These are phyloP conservation scores for Helotiales sp. DNA, from an alignment of 2,329 filamentous ascomycete species.

Conservation along the genomic window DNA sequence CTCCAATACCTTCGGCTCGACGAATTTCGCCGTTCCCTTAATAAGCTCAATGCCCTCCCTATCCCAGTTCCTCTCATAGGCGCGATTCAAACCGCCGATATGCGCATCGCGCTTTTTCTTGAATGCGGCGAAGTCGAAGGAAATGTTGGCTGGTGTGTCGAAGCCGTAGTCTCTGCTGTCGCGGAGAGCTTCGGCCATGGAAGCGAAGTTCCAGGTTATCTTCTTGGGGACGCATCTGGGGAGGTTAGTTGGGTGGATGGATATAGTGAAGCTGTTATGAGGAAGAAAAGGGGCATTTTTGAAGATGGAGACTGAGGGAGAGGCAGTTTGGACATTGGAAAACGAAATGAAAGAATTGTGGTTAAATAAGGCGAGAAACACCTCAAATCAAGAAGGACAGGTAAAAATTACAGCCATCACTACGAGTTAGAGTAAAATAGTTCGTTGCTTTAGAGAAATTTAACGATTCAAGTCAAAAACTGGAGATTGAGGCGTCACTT, in stretches of 20 bases:
- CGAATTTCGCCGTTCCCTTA: slow-evolving; percentile 73
- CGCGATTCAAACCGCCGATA: slow-evolving; percentile 80
- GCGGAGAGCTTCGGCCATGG: slow-evolving; percentile 77
- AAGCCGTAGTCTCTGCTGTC: slow-evolving; percentile 83
- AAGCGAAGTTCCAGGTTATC: slow-evolving; percentile 82
- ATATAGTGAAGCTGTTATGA: neutral
- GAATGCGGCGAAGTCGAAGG: slow-evolving; percentile 82
- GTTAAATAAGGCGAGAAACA: too few species aligned
- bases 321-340: neutral
- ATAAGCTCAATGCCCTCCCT: slow-evolving; percentile 88
- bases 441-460: too few species aligned
- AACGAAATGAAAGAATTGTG: neutral
- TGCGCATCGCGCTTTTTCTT: slow-evolving; percentile 85
- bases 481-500: too few species aligned
- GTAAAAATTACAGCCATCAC: too few species aligned
- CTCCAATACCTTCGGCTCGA: slow-evolving; percentile 74
- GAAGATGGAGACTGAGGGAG: neutral
- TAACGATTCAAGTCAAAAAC: too few species aligned
- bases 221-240: slow-evolving; percentile 85
- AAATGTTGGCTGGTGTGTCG: slow-evolving; percentile 60
- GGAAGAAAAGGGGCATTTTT: too few species aligned
- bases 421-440: too few species aligned
- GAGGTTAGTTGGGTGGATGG: neutral
- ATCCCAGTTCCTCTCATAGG: slow-evolving; percentile 81
- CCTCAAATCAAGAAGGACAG: too few species aligned